Conservation (phyloP, 108 stramenopile genomes). For the Cyclotella baltica region DNA sequence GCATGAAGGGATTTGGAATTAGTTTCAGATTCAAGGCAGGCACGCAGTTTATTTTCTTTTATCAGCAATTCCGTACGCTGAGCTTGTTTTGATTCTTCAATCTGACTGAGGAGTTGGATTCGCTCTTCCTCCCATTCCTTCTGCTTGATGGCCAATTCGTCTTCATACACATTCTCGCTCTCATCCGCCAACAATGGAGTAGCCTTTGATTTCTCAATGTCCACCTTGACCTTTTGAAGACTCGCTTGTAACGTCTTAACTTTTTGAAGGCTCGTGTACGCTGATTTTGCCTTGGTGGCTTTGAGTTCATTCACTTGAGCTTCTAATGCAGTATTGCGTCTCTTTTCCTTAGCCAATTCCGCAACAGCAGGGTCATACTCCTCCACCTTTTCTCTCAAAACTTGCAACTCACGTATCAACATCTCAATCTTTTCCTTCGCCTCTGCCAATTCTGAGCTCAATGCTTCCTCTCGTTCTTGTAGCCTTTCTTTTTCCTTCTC, state of each 20-base stretch:
- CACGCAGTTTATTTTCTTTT: constrained; percentile 30
- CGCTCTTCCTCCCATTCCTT: neutral
- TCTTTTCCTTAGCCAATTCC: constrained; percentile 5
- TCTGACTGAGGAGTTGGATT: neutral
- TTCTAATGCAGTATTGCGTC: neutral
- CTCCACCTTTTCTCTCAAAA: constrained; percentile 1
- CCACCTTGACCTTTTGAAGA: constrained; percentile 39
- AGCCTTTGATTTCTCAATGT: constrained; percentile 32
- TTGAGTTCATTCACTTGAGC: constrained; percentile 12
- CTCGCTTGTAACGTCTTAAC: constrained; percentile 35
- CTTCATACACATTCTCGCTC: constrained; percentile 2
- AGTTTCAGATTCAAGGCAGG: no score
- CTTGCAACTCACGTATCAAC: no score
- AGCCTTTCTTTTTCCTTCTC: no score
- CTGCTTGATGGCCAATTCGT: neutral
- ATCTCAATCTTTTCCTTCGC: no score
- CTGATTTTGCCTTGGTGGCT: constrained; percentile 27
- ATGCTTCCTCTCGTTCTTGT: no score
- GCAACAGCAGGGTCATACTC: neutral
- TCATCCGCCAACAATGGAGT: neutral
- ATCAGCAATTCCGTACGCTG: neutral
- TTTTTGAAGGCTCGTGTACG: constrained; percentile 34
- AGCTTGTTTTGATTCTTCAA: no score
- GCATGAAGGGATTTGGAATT: no score
- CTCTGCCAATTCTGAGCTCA: no score